phyloP scores from a whole-genome alignment of 2,329 filamentous ascomycete species.

The Albophoma yamanashiensis region DNA sequence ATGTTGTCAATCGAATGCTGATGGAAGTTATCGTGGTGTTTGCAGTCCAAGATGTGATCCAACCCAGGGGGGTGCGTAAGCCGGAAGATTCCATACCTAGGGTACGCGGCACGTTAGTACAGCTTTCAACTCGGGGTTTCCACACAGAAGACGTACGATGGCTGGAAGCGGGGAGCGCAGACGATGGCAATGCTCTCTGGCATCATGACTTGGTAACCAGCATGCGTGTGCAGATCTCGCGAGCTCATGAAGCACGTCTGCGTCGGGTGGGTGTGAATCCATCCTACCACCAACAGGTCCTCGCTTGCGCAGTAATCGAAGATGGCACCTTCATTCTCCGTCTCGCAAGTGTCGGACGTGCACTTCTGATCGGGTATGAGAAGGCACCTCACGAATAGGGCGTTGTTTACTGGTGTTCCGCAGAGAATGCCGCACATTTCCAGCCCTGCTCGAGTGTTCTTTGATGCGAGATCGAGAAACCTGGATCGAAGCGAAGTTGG shows the following conservation, averaged over 20 bases:
- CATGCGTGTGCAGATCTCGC: slow-evolving; percentile 85
- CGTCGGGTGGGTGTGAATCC: slow-evolving; percentile 96
- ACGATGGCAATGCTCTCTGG: slow-evolving; percentile 95
- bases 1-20: slow-evolving; percentile 57
- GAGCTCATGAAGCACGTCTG: slow-evolving; percentile 98
- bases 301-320: slow-evolving; percentile 84
- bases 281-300: slow-evolving; percentile 78
- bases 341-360: slow-evolving; percentile 91
- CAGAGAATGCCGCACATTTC: slow-evolving; percentile 95
- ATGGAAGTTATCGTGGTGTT: slow-evolving; percentile 73
- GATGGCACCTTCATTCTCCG: slow-evolving; percentile 70
- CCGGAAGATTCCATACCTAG: slow-evolving; percentile 81
- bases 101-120: not conserved
- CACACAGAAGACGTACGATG: slow-evolving; percentile 46
- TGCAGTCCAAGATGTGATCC: slow-evolving; percentile 72
- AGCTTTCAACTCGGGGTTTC: not conserved
- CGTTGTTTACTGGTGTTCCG: slow-evolving; percentile 83
- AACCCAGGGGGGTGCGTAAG: slow-evolving; percentile 89
- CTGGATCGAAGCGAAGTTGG: slow-evolving; percentile 61
- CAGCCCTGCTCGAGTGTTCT: slow-evolving; percentile 71
- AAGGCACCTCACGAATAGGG: slow-evolving; percentile 79
- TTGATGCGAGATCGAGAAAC: slow-evolving; percentile 63
- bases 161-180: slow-evolving; percentile 72
- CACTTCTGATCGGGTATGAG: slow-evolving; percentile 85
- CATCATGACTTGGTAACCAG: slow-evolving; percentile 92